Evolutionary conservation across 139 green algal genomes (phyloP).

Genomic region (Chlorella sp.): DNA sequence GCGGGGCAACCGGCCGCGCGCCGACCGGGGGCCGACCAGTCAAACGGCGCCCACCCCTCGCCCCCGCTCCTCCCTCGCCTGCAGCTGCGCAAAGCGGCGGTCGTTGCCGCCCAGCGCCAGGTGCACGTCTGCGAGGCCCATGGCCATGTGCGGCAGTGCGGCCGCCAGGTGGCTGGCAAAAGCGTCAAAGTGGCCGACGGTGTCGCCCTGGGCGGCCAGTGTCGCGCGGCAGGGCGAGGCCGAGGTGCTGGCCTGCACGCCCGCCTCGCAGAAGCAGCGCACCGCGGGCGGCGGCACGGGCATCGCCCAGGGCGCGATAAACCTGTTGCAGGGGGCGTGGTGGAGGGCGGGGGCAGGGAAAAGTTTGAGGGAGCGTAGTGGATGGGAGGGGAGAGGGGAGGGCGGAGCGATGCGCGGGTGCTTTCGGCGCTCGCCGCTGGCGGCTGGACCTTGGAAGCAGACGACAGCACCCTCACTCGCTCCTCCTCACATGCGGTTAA

Average conservation of each 20-base stretch:
- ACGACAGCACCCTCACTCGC: neutral
- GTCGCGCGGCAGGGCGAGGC: neutral
- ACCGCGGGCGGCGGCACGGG: neutral
- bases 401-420: neutral
- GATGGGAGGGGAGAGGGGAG: neutral
- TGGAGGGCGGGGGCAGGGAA: neutral
- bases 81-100: slow-evolving; percentile 1
- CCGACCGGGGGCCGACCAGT: neutral
- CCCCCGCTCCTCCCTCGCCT: neutral
- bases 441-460: no score
- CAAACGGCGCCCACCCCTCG: neutral
- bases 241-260: slow-evolving; percentile 5
- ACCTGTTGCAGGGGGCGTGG: no score
- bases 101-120: neutral
- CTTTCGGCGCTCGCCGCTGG: no score
- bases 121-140: slow-evolving; percentile 28
- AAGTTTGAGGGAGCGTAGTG: neutral
- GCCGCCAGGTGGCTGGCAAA: slow-evolving; percentile 4
- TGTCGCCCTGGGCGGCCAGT: slow-evolving; percentile 1
- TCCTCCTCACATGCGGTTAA: no score
- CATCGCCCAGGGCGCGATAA: slow-evolving; percentile 22
- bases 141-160: slow-evolving; percentile 25
- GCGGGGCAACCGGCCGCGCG: neutral
- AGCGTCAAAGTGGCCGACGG: neutral
- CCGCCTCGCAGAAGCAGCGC: slow-evolving; percentile 2